A percentile compares a stretch with the other conserved stretches of the same genome.
Conservation (phyloP, 306 rosid species). For the Lathyrus aphaca region DNA sequence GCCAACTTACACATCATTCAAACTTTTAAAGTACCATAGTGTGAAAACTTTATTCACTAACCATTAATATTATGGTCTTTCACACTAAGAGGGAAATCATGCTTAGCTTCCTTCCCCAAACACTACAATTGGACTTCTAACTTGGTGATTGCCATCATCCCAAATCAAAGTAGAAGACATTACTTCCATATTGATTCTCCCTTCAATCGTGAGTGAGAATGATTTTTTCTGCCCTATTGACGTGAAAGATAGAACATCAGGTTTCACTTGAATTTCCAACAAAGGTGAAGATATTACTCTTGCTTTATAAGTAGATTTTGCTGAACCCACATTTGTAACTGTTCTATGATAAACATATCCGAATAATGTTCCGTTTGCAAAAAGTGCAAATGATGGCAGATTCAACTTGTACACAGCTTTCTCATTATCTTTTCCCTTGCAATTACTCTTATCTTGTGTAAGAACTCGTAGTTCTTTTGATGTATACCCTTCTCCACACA, state of each 20-base stretch:
- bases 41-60: no score
- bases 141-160: slow-evolving; percentile 44
- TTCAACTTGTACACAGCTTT: slow-evolving; percentile 38
- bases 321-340: slow-evolving; percentile 31
- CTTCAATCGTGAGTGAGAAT: slow-evolving; percentile 36
- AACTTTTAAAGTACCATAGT: no score
- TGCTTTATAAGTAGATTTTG: slow-evolving; percentile 24
- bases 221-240: slow-evolving; percentile 36
- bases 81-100: no score
- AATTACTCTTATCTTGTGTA: slow-evolving; percentile 14
- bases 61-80: no score
- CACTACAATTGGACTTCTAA: slow-evolving; percentile 47
- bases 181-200: neutral
- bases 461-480: neutral
- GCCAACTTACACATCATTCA: no score
- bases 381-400: slow-evolving; percentile 57
- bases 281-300: slow-evolving; percentile 15
- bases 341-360: slow-evolving; percentile 20
- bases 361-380: neutral
- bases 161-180: slow-evolving; percentile 44
- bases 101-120: neutral
- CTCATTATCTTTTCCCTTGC: neutral
- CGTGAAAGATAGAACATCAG: slow-evolving; percentile 41
- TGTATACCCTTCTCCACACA: slow-evolving; percentile 49
- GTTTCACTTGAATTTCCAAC: slow-evolving; percentile 41